These are phyloP conservation scores for Clonostachys byssicola DNA, from an alignment of 2,329 filamentous ascomycete species.

Conservation along the genomic window DNA sequence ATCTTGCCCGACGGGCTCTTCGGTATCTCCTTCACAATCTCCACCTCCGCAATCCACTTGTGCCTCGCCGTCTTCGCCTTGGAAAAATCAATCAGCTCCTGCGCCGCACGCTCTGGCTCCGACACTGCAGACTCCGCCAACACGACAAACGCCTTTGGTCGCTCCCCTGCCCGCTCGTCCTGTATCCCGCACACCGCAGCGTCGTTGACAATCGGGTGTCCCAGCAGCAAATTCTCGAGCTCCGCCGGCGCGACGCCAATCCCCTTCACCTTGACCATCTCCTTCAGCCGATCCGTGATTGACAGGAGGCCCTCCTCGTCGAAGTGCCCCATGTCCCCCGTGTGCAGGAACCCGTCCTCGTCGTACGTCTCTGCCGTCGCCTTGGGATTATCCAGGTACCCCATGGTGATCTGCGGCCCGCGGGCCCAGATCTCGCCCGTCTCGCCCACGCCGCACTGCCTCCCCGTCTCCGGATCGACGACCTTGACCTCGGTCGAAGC, in stretches of 20 bases:
- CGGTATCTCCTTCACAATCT: constrained; percentile 48
- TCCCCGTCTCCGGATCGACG: constrained; percentile 45
- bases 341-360: constrained; percentile 52
- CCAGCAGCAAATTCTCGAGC: constrained; percentile 57
- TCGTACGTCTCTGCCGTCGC: constrained; percentile 46
- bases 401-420: constrained; percentile 44
- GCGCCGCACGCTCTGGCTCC: constrained; percentile 1
- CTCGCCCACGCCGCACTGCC: constrained; percentile 45
- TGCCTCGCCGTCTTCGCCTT: constrained; percentile 48
- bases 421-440: constrained; percentile 42
- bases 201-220: constrained; percentile 51
- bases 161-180: constrained; percentile 52
- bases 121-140: constrained; percentile 23
- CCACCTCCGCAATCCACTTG: constrained; percentile 49
- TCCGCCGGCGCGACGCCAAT: constrained; percentile 60
- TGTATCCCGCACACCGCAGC: constrained; percentile 48
- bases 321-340: constrained; percentile 52
- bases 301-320: constrained; percentile 51
- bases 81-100: constrained; percentile 43
- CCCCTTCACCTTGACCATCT: constrained; percentile 66
- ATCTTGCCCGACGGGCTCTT: constrained; percentile 62
- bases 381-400: constrained; percentile 36
- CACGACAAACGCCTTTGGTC: constrained; percentile 54
- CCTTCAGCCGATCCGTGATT: constrained; percentile 60
- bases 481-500: constrained; percentile 58